Percentiles rank a stretch among this genome's conserved stretches.
These are phyloP conservation scores for Calocybe gangraenosa DNA, from an alignment of 768 basidiomycete species.

Conservation along the genomic window DNA sequence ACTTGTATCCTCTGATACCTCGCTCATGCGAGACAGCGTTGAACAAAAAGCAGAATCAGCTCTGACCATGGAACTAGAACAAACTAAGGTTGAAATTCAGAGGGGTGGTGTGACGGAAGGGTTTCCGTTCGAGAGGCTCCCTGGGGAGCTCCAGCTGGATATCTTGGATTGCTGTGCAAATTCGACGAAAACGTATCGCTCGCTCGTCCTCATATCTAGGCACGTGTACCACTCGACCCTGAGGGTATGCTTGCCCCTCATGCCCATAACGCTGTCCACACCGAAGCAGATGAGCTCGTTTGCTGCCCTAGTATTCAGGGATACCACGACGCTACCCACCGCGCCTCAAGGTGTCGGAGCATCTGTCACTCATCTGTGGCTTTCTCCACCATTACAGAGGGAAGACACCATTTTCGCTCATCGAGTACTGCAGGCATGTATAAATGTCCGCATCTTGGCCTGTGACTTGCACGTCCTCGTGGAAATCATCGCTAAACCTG, in stretches of 20 bases:
- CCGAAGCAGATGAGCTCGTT: conserved; percentile 29
- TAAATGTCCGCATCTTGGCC: conserved; percentile 26
- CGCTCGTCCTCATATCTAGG: conserved; percentile 30
- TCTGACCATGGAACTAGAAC: conserved; percentile 19
- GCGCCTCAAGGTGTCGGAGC: conserved; percentile 4
- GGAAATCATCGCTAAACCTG: conserved; percentile 14
- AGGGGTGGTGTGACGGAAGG: conserved; percentile 12
- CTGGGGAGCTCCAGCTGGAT: conserved; percentile 26
- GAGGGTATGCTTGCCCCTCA: conserved; percentile 28
- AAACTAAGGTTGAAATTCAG: conserved; percentile 13
- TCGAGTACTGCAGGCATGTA: conserved; percentile 27
- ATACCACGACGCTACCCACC: conserved; percentile 12
- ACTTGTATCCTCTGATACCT: too few relatives aligned
- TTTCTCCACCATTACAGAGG: conserved; percentile 25
- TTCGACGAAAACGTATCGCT: conserved; percentile 24
- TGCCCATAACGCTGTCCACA: conserved; percentile 28
- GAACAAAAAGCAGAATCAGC: conserved; percentile 17
- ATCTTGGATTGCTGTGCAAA: conserved; percentile 27
- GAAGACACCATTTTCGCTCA: conserved; percentile 14
- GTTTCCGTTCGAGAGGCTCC: conserved; percentile 27
- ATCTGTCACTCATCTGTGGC: conserved; percentile 29
- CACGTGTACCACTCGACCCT: conserved; percentile 25
- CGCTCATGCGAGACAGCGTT: conserved; percentile 17
- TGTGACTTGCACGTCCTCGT: conserved; percentile 25
- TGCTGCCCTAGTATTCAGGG: conserved; percentile 12